Evolutionary conservation across 1,284 basidiomycete species (phyloP).

Genomic region (Caloboletus inedulis): DNA sequence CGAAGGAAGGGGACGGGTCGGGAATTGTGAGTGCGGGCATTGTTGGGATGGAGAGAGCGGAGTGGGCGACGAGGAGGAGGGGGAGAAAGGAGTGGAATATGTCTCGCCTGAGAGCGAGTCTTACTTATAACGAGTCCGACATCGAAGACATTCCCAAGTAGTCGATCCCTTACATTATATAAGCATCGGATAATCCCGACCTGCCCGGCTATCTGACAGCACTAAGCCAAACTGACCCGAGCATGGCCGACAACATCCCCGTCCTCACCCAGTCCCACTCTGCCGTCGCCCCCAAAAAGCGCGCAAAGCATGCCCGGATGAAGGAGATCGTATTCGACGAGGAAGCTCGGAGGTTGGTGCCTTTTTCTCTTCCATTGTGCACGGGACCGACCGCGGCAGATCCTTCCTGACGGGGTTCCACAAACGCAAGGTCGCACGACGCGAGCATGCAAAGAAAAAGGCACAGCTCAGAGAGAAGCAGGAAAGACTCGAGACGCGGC

Average conservation of each 20-base stretch:
- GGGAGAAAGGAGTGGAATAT: constrained; percentile 29
- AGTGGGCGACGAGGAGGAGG: constrained; percentile 3
- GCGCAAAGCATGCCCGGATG: constrained; percentile 54
- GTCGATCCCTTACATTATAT: constrained; percentile 32
- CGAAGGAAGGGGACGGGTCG: background rate
- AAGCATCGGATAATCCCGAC: constrained; percentile 25
- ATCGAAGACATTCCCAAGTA: constrained; percentile 32
- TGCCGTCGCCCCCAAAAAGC: constrained; percentile 60
- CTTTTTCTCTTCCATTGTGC: background rate
- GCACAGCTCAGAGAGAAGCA: constrained; percentile 67
- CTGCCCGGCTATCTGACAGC: constrained; percentile 9
- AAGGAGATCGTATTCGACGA: constrained; percentile 78
- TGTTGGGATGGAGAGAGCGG: background rate
- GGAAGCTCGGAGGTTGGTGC: constrained; percentile 58
- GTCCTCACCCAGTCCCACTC: constrained; percentile 59
- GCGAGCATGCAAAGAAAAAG: constrained; percentile 66
- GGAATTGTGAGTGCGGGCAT: constrained; percentile 32
- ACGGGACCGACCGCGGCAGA: constrained; percentile 38
- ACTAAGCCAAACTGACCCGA: background rate
- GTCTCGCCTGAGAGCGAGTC: constrained; percentile 38
- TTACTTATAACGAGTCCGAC: constrained; percentile 35
- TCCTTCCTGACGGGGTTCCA: constrained; percentile 85
- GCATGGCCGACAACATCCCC: constrained; percentile 45
- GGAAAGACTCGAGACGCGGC: constrained; percentile 60
- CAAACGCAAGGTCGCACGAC: constrained; percentile 77